Conservation (phyloP, 1,284 basidiomycete genomes). For the Takashimella tepidaria region DNA sequence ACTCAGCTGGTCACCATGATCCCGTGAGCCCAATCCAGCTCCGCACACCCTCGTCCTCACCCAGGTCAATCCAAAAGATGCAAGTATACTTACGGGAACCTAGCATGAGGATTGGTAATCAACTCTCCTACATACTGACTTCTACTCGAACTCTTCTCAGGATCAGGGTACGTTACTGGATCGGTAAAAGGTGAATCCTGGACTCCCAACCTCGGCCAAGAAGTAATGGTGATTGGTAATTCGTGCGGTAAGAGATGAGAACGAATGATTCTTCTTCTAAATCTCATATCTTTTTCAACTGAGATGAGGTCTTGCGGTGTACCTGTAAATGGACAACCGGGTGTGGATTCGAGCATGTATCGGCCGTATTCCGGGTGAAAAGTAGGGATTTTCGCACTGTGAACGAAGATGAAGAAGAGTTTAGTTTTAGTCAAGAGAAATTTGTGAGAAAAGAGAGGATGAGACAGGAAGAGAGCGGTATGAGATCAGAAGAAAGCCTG, state of each 20-base stretch:
- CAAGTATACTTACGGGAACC: slow-evolving; percentile 77
- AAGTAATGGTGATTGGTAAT: slow-evolving; percentile 86
- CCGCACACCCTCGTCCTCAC: not conserved
- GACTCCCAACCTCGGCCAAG: slow-evolving; percentile 88
- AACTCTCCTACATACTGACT: slow-evolving; percentile 93
- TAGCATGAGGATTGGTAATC: slow-evolving; percentile 92
- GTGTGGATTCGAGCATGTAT: slow-evolving; percentile 98
- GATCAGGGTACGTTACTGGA: slow-evolving; percentile 72
- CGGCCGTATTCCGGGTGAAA: slow-evolving; percentile 98
- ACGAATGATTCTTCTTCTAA: slow-evolving; percentile 77
- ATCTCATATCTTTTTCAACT: slow-evolving; percentile 93
- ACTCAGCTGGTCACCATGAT: not conserved
- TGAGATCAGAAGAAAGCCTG: not conserved
- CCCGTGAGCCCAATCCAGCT: not conserved
- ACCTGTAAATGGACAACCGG: slow-evolving; percentile 88
- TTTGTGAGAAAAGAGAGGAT: not conserved
- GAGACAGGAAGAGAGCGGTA: not conserved
- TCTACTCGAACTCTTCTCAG: slow-evolving; percentile 65
- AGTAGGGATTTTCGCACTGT: slow-evolving; percentile 74
- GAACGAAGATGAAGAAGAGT: not conserved
- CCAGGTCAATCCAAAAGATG: no score
- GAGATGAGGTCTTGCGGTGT: slow-evolving; percentile 75
- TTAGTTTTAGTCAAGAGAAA: not conserved
- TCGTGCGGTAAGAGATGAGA: slow-evolving; percentile 79
- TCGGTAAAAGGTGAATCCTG: slow-evolving; percentile 81